Evolutionary conservation across 371 early-diverging fungal species (phyloP), one percentile per base, ranked within the genome.

Genomic region (Actinomucor elegans): DNA sequence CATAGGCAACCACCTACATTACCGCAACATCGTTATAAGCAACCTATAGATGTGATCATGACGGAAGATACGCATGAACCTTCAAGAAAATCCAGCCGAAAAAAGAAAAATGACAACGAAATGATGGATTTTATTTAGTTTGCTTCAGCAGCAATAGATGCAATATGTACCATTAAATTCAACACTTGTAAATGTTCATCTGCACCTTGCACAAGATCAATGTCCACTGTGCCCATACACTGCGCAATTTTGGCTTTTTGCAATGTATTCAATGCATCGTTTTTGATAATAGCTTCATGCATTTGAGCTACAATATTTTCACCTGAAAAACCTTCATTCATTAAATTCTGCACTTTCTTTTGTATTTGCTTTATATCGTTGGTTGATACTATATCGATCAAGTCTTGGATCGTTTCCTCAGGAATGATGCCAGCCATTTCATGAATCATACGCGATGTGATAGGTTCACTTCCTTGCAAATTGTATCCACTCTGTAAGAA

Each of bases 181-280:
- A 87, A 55, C 14, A 95, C 53, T 67, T 95, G 95, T 41, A 97
- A 69, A 51, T 91, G 83, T 62, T 94, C 95, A 61, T 95, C 94
- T 0, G 92, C 92, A 4, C 97, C 96, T 48, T 94, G 93, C 15
- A 81, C 66, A 35, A 97, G 80, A 12, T 73, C 62, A 55, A 86
- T 82, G 67, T 96, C 96, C 4, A 77, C 71, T 14, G 61, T 55
- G 1, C 83, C 91, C 62, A 94, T 67, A 8, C 69, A 51, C 51
- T 81, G 69, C 0, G 86, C 69, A 24, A 92, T 75, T 27, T 69
- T 68, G 11, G 91, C 70, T 69, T 94, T 93, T 60, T 93, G 87
- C 11, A 77, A 26, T n/a, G 89, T 76, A 10, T 77, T 72, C 46
- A 94, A 57, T 4, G 65, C 54, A 31, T 81, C 75, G 43, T 85